Conservation (phyloP, 1,284 basidiomycete genomes). For the Chalciporus sp. region DNA sequence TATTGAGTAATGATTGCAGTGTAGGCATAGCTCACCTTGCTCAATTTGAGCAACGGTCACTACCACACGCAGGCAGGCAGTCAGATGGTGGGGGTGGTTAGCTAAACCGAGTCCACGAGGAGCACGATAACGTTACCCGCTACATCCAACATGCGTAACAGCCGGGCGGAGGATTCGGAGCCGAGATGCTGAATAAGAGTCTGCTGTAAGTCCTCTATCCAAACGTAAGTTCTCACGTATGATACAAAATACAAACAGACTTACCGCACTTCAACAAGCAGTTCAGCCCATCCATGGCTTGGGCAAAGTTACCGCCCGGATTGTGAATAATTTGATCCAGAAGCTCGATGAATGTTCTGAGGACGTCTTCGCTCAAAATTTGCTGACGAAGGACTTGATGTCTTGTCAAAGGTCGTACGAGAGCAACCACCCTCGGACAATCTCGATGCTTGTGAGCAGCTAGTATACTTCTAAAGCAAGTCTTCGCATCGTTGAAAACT, state of each 20-base stretch:
- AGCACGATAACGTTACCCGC: neutral
- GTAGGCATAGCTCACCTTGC: neutral
- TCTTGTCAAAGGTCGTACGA: slow-evolving; percentile 3
- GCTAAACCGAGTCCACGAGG: neutral
- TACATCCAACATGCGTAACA: neutral
- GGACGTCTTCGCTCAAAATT: neutral
- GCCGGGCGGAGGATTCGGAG: neutral
- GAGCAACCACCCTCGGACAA: neutral
- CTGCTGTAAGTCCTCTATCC: neutral
- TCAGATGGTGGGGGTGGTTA: neutral
- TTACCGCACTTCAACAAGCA: slow-evolving; percentile 2
- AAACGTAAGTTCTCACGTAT: neutral
- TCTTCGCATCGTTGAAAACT: neutral
- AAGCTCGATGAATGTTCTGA: neutral
- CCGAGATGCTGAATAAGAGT: neutral
- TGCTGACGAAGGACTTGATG: neutral
- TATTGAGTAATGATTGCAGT: neutral
- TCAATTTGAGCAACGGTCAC: neutral
- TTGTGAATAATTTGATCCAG: neutral
- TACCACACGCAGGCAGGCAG: neutral
- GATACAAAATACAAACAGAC: neutral
- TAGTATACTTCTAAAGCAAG: neutral
- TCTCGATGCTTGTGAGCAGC: neutral
- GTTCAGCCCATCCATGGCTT: slow-evolving; percentile 6
- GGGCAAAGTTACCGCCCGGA: neutral